Conservation (phyloP, 805 yeast genomes). For the Lipomyces orientalis region DNA sequence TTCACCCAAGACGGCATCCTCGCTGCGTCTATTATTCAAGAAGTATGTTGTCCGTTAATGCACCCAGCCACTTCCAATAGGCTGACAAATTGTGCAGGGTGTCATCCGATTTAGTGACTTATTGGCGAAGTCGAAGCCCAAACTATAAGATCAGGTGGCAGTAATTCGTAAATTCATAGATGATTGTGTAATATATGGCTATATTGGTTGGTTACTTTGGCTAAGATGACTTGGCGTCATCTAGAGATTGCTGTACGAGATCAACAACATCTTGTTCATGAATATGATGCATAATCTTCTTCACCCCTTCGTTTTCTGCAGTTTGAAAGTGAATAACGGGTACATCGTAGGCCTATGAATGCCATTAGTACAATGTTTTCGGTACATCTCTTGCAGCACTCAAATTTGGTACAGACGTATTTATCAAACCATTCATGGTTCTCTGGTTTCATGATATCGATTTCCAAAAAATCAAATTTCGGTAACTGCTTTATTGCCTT, state of each 20-base stretch:
- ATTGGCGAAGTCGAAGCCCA: constrained; percentile 7
- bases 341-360: constrained; percentile 45
- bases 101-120: constrained; percentile 18
- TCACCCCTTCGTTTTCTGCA: constrained; percentile 14
- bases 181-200: not conserved
- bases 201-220: constrained; percentile 43
- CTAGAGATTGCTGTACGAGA: constrained; percentile 5
- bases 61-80: not conserved
- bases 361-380: not conserved
- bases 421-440: constrained; percentile 46
- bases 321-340: constrained; percentile 45
- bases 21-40: constrained; percentile 34
- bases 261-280: constrained; percentile 23
- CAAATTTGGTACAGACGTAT: constrained; percentile 38
- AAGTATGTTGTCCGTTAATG: constrained; percentile 21
- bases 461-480: constrained; percentile 23
- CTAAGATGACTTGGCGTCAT: constrained; percentile 1
- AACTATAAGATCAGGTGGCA: constrained; percentile 5
- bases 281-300: constrained; percentile 27
- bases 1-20: constrained; percentile 25
- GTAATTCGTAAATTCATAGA: not conserved
- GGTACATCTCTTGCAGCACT: not conserved
- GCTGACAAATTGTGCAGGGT: constrained; percentile 16
- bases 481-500: constrained; percentile 37
- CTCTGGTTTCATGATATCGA: constrained; percentile 46